These are phyloP conservation scores for Ceratocystis papillata DNA, from an alignment of 2,329 filamentous ascomycete species.

Conservation along the genomic window DNA sequence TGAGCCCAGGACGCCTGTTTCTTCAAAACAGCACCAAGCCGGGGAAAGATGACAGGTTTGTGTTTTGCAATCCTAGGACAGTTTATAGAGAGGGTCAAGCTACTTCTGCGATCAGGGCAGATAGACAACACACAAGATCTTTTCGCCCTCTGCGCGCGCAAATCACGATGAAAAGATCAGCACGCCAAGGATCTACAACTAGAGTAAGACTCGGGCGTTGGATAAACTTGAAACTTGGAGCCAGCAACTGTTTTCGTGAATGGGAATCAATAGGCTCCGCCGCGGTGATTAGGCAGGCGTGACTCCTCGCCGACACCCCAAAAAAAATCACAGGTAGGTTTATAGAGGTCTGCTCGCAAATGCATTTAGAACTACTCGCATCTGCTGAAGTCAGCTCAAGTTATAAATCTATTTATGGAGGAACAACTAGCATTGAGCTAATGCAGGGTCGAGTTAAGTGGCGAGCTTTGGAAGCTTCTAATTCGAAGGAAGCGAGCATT, in stretches of 20 bases:
- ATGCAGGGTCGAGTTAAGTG: slow-evolving; percentile 2
- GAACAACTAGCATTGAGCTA: slow-evolving; percentile 4
- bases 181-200: not conserved
- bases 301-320: not conserved
- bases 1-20: not conserved
- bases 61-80: not conserved
- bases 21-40: not conserved
- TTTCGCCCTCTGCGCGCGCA: not conserved
- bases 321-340: no score
- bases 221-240: not conserved
- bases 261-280: not conserved
- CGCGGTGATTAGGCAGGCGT: not conserved
- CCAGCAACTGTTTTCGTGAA: not conserved
- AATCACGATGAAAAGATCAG: not conserved
- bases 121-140: no score
- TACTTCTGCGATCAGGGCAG: not conserved
- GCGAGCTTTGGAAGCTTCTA: slow-evolving; percentile 11
- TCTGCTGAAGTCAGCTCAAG: no score
- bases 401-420: not conserved
- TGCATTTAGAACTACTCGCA: no score
- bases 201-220: not conserved
- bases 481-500: not conserved
- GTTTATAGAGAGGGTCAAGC: not conserved
- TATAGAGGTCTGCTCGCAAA: no score
- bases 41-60: not conserved